phyloP scores from a whole-genome alignment of 2,329 filamentous ascomycete species.

The Diplodia mutila region DNA sequence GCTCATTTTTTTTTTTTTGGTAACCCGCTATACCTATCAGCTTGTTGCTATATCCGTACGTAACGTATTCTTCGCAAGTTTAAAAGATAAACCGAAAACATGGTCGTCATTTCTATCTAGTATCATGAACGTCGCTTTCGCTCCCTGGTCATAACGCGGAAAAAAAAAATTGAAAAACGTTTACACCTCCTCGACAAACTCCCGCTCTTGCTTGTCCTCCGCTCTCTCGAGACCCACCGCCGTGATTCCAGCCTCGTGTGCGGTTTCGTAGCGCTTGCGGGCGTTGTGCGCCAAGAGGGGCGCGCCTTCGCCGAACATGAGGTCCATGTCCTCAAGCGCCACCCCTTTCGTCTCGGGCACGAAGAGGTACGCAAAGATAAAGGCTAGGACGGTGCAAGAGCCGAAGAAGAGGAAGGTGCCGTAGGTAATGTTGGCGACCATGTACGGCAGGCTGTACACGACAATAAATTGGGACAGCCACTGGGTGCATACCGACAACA shows the following conservation, averaged over 20 bases:
- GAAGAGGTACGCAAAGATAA: conserved; percentile 67
- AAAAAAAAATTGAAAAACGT: no score
- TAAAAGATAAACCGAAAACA: no score
- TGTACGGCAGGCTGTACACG: conserved; percentile 67
- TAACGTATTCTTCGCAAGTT: no score
- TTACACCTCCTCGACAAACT: conserved; percentile 10
- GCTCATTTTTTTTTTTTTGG: no score
- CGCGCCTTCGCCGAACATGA: conserved; percentile 58
- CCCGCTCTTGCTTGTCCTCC: conserved; percentile 5
- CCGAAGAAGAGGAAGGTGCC: conserved; percentile 73
- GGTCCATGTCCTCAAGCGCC: conserved; percentile 67
- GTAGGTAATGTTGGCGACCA: conserved; percentile 62
- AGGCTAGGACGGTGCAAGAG: conserved; percentile 67
- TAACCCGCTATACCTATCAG: no score
- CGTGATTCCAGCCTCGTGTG: conserved; percentile 27
- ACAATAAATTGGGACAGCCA: conserved; percentile 78
- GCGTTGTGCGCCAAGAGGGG: conserved; percentile 22
- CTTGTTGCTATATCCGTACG: no score
- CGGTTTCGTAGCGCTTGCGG: conserved; percentile 24
- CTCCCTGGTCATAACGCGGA: no score
- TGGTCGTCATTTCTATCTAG: no score
- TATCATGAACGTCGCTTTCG: no score
- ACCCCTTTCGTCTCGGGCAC: conserved; percentile 72
- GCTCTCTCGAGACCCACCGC: conserved; percentile 21
- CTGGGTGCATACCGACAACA: conserved; percentile 69